Percentiles rank a stretch among this genome's conserved stretches.
phyloP scores from a whole-genome alignment of 2,329 filamentous ascomycete genomes.

The Aspergillus sp. region DNA sequence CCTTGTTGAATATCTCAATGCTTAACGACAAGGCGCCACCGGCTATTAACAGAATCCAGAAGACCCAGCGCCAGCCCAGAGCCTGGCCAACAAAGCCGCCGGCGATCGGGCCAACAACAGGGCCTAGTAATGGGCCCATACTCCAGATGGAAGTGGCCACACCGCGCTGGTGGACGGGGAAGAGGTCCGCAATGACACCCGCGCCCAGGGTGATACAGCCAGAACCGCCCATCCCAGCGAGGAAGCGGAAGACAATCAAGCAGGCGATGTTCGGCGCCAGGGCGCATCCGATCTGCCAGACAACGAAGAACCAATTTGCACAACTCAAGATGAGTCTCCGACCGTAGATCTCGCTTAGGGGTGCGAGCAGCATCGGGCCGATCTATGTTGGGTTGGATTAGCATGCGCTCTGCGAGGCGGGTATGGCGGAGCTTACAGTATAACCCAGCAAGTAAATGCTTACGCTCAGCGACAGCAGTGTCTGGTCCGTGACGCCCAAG shows the following conservation, averaged over 20 bases:
- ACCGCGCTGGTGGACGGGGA: constrained; percentile 43
- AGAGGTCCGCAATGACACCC: constrained; percentile 48
- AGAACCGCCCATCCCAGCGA: constrained; percentile 50
- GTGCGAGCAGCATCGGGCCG: constrained; percentile 64
- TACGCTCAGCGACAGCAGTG: constrained; percentile 29
- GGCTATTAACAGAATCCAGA: constrained; percentile 45
- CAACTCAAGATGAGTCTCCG: constrained; percentile 59
- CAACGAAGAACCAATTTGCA: constrained; percentile 58
- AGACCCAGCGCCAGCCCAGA: constrained; percentile 49
- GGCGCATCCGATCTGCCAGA: constrained; percentile 62
- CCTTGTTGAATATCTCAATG: constrained; percentile 22
- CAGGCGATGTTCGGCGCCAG: constrained; percentile 57
- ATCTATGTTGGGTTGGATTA: constrained; percentile 25
- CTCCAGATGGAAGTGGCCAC: constrained; percentile 45
- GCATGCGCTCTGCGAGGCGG: neutral
- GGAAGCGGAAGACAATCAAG: constrained; percentile 64
- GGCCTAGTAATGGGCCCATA: constrained; percentile 37
- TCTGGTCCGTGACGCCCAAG: constrained; percentile 22
- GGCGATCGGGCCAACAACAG: constrained; percentile 33
- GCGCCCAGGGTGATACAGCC: constrained; percentile 43
- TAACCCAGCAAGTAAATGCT: constrained; percentile 34
- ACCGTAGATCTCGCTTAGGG: constrained; percentile 65
- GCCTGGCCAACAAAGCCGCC: constrained; percentile 43
- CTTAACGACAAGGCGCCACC: constrained; percentile 31
- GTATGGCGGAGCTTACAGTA: constrained; percentile 17